Evolutionary conservation across 2,329 filamentous ascomycete species (phyloP).

Genomic region (Fusarium dimerum): DNA sequence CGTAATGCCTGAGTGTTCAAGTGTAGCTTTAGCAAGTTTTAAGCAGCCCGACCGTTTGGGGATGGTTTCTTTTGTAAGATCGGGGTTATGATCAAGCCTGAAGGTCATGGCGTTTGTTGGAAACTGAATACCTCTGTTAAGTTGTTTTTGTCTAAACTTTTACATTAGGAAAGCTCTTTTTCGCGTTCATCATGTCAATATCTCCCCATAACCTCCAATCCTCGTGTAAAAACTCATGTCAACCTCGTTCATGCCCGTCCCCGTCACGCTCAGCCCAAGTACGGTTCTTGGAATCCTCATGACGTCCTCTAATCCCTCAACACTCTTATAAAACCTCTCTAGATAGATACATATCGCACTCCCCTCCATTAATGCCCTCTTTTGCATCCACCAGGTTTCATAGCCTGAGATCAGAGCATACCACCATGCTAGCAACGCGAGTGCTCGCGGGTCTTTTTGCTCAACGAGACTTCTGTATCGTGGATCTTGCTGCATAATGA

Average conservation of each 20-base stretch:
- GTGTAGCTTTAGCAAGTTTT: not conserved
- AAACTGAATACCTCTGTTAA: too few relatives aligned
- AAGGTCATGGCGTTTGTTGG: too few relatives aligned
- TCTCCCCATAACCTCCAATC: not conserved
- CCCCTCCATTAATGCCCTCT: constrained; percentile 49
- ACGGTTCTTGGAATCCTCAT: constrained; percentile 19
- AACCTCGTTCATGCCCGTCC: not conserved
- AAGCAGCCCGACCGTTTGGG: not conserved
- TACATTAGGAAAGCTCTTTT: too few relatives aligned
- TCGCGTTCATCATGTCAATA: not conserved
- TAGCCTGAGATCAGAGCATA: constrained; percentile 48
- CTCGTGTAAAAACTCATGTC: not conserved
- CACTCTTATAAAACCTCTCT: constrained; percentile 19
- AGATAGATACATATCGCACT: constrained; percentile 48
- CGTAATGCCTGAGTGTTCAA: constrained; percentile 9
- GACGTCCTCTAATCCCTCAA: constrained; percentile 14
- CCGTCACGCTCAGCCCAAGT: constrained; percentile 6
- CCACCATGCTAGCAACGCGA: constrained; percentile 60
- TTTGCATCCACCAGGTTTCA: constrained; percentile 49
- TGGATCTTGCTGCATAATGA: constrained; percentile 46
- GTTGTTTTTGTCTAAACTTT: too few relatives aligned
- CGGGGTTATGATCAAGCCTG: too few relatives aligned
- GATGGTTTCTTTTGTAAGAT: too few relatives aligned
- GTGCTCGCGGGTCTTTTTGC: constrained; percentile 51
- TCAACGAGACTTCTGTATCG: constrained; percentile 47